Evolutionary conservation across 2,329 filamentous ascomycete genomes (phyloP), one percentile per base, ranked within the genome.

Genomic region (Cryphonectria nitschkei): DNA sequence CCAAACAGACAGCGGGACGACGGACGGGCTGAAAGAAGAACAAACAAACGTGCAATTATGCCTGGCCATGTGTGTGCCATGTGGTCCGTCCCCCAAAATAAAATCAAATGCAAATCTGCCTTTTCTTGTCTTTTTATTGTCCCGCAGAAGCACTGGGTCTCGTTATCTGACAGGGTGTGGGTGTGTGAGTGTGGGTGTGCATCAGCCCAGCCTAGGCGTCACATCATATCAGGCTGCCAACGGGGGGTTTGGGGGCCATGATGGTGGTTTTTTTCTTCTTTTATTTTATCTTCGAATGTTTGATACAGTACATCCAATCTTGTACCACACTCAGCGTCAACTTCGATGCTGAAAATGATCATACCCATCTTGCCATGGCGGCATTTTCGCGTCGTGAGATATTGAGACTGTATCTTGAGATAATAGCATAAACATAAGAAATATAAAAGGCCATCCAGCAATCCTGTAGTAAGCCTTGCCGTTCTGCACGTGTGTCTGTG

Each of bases 11-110:
- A 43, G 14, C 14, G 41, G 13, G 41, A 46, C 43, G 19, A 14
- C 43, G 16, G 16, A 46, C 43, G 46, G 22, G 46, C 46, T 50
- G 46, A n/a, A 50, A 19, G 9, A 50, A 2, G 26, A 29, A 41
- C 8, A n/a, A 6, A n/a, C 2, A 46, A 22, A 39, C 39, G 58
- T 29, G 39, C 46, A 60, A n/a, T 50, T 16, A 26, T 13, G 32
- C 43, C 39, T 32, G 56, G 46, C 69, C 70, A 64, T 71, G 70
- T 62, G 67, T 65, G 32, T 22, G 70, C 70, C 70, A 71, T 71
- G 70, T 71, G 70, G 70, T 62, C 56, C 37, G 60, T 19, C 9
- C n/a, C 16, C 9, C 54, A 11, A 26, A 32, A 22, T 34, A 2
- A 6, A 16, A 43, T 26, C 26, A 43, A 43, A 29, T 64, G 37